A percentile compares a stretch with the other conserved stretches of the same genome.
These are phyloP conservation scores for Pythium folliculosum DNA, from an alignment of 352 stramenopile species.

Conservation along the genomic window DNA sequence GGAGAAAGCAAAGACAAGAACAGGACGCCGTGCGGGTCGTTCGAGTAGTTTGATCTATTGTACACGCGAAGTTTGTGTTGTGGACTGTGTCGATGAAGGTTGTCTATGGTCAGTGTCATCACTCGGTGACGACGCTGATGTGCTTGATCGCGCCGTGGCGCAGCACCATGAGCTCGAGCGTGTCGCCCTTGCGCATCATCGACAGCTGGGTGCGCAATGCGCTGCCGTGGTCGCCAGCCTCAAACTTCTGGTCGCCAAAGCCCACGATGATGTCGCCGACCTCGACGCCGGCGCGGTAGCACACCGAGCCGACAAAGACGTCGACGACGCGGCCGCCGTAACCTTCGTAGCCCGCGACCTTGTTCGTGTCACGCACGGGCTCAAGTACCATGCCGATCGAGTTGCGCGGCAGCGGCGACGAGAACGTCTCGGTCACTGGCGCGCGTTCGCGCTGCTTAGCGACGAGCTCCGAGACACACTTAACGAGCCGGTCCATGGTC, in stretches of 20 bases:
- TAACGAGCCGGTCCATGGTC: conserved; percentile 37
- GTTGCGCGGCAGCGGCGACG: conserved; percentile 42
- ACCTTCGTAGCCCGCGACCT: conserved; percentile 41
- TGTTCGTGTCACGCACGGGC: conserved; percentile 37
- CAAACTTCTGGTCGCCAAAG: conserved; percentile 48
- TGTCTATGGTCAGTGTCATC: background rate
- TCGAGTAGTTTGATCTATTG: conserved; percentile 12
- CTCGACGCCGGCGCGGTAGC: conserved; percentile 49
- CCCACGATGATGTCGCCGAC: conserved; percentile 56
- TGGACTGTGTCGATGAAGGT: background rate
- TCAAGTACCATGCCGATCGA: conserved; percentile 59
- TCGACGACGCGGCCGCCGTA: conserved; percentile 49
- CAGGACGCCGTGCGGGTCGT: background rate
- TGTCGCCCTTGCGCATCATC: conserved; percentile 55
- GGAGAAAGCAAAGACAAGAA: background rate
- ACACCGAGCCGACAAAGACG: conserved; percentile 50
- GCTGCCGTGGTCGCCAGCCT: conserved; percentile 52
- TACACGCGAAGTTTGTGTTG: conserved; percentile 4
- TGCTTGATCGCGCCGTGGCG: conserved; percentile 39
- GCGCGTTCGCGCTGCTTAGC: conserved; percentile 42
- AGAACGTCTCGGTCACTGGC: conserved; percentile 38
- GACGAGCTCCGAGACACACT: conserved; percentile 47
- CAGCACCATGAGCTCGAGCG: conserved; percentile 47
- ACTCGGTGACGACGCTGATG: conserved; percentile 53
- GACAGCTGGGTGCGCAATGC: conserved; percentile 53